phyloP scores from a whole-genome alignment of 345 rosid genomes.

The Orychophragmus violaceus region DNA sequence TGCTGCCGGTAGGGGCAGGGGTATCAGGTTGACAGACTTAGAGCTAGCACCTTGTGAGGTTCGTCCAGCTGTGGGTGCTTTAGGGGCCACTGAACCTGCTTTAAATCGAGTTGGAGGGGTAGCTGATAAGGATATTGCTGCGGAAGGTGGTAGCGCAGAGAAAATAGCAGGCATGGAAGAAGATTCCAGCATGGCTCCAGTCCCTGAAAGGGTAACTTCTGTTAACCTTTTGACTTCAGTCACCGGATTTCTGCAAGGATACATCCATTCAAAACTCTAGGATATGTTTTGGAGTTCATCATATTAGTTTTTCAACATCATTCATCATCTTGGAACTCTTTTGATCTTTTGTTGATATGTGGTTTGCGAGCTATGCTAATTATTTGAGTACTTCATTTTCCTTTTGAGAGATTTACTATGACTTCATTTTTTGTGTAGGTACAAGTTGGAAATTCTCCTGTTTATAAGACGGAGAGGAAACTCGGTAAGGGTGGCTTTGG shows the following conservation, averaged over 20 bases:
- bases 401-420: constrained; percentile 7
- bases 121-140: constrained; percentile 73
- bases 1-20: constrained; percentile 85
- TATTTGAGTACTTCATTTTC: background rate
- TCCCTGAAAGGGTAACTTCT: constrained; percentile 74
- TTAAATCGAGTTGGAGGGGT: constrained; percentile 62
- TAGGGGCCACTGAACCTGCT: constrained; percentile 63
- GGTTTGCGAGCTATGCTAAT: background rate
- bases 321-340: background rate
- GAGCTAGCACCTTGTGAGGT: constrained; percentile 79
- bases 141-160: constrained; percentile 77
- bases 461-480: constrained; percentile 75
- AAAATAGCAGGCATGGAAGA: constrained; percentile 72
- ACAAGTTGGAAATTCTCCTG: constrained; percentile 85
- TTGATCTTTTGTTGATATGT: background rate
- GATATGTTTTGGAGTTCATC: background rate
- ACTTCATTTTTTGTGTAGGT: constrained; percentile 44
- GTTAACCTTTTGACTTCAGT: background rate
- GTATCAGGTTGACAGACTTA: constrained; percentile 76
- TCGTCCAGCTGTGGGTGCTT: constrained; percentile 52
- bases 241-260: background rate
- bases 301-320: background rate
- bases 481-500: constrained; percentile 99
- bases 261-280: background rate
- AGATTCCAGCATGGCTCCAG: constrained; percentile 71